Evolutionary conservation across 306 rosid genomes (phyloP), one percentile per base, ranked within the genome.

Genomic region (Fragaria vesca): DNA sequence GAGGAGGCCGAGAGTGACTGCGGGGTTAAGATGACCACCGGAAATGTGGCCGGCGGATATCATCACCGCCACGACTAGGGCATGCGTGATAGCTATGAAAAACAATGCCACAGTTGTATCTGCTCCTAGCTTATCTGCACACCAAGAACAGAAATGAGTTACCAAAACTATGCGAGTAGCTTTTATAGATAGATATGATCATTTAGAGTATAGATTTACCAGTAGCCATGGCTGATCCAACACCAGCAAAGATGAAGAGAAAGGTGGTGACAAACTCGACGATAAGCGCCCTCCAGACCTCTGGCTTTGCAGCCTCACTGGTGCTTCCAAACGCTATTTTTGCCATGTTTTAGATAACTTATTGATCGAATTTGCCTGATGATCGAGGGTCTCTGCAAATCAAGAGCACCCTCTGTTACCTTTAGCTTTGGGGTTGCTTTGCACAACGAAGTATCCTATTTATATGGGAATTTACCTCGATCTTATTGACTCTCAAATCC

Each of bases 21-120:
- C 93, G 0, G 98, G 98, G 81, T 94, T 94, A 42, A 94, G 91
- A 68, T 94, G 97, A 17, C 98, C 97, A 1, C 97, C 98, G 15
- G 98, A 94, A 69, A 94, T 90, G 77, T 92, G 98, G 9, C 92
- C 98, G 60, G 93, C 91, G 4, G 98, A 92, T 26, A 94, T 79
- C 96, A 88, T 94, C 2, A 89, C 94, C 0, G 97, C 97, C 78
- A 90, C 97, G 18, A 89, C 94, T 16, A 94, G 85, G 10, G 97
- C 93, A 78, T 94, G 93, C 26, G 97, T 82, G n/a, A 94, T 72
- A 0, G 95, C 97, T 78, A 92, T 88, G 15, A 76, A 89, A 71
- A 92, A 85, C 85, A 94, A 76, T 1, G 88, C 88, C 48, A 89
- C 89, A 0, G 91, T 66, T 28, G 94, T 66, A 73, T 85, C 85